phyloP scores from a whole-genome alignment of 2,329 filamentous ascomycete genomes.

The Lachnellula hyalina region DNA sequence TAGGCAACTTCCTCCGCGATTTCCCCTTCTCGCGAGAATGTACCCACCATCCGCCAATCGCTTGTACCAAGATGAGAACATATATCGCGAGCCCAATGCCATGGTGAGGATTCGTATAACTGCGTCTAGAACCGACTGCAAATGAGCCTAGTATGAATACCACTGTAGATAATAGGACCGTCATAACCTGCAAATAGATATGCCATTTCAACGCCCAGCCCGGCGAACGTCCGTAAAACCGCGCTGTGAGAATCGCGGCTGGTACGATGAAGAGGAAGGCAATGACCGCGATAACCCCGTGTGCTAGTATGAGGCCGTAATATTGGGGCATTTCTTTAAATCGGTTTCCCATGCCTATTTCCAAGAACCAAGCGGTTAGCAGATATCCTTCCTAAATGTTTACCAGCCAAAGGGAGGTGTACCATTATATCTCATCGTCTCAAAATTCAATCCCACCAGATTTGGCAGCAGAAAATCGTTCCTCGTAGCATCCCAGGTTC shows the following conservation, averaged over 20 bases:
- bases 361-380: conserved; percentile 9
- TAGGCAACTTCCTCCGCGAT: conserved; percentile 38
- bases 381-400: not conserved
- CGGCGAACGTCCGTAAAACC: conserved; percentile 62
- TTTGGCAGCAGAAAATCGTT: conserved; percentile 77
- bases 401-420: conserved; percentile 15
- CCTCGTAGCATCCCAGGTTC: conserved; percentile 74
- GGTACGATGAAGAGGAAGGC: conserved; percentile 72
- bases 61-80: conserved; percentile 64
- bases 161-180: conserved; percentile 62
- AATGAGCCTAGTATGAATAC: conserved; percentile 72
- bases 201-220: conserved; percentile 63
- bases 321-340: conserved; percentile 67
- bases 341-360: conserved; percentile 69
- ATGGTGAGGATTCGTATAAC: conserved; percentile 76
- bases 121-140: conserved; percentile 67
- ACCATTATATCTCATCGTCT: conserved; percentile 84
- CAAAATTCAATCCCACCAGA: conserved; percentile 69
- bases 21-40: conserved; percentile 34
- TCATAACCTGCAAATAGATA: conserved; percentile 67
- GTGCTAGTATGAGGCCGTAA: conserved; percentile 62
- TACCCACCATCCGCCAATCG: conserved; percentile 63
- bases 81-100: conserved; percentile 79
- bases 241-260: conserved; percentile 64
- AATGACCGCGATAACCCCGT: conserved; percentile 66